Base-by-base conservation (phyloP, 768 basidiomycete species). In the Lactifluus echinatus region DNA sequence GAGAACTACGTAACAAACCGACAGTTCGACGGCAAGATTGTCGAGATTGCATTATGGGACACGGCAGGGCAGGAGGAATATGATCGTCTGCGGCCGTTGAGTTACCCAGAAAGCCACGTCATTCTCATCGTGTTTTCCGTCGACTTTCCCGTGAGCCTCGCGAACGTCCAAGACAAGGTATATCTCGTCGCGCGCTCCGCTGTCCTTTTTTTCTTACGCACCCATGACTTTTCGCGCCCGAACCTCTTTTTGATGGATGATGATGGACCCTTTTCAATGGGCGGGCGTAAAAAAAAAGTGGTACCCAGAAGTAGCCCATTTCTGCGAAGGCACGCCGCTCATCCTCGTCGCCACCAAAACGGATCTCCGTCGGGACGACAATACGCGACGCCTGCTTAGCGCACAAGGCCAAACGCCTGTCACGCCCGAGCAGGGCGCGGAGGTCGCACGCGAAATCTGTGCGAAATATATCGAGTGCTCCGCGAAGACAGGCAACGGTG, bases 51-150 rank as follows among this genome's bases (percentile, higher is more conserved):
- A n/a, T 77, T 99, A 17, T 99, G 95, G 93, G 93, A 97, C 72
- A 97, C 93, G 1, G 93, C 93, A 0, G 93, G 93, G 26, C 93
- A 96, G 70, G 93, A 97, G 72, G 93, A 97, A 74, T 97, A 96
- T 71, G 92, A 94, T 70, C 80, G 89, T 61, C 78, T 93, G 55
- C 79, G 89, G 63, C 89, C 89, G 19, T 76, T 93, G 61, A 88
- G 85, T 69, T 92, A 93, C 64, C 89, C 90, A 19, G 89, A 93
- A 70, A 87, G 84, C 76, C 81, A 91, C 67, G 89, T 92, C 57
- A 91, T 95, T 65, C 85, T 95, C 64, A 89, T 95, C 64, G 92
- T 94, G 28, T 96, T 95, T 75, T 92, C 90, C 11, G 76, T 94
- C 69, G 92, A 95, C 75, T 94, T 93, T 66, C 93, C 93, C 8